Evolutionary conservation across 75 land plant species (phyloP).

Genomic region (Gnetum montanum): DNA sequence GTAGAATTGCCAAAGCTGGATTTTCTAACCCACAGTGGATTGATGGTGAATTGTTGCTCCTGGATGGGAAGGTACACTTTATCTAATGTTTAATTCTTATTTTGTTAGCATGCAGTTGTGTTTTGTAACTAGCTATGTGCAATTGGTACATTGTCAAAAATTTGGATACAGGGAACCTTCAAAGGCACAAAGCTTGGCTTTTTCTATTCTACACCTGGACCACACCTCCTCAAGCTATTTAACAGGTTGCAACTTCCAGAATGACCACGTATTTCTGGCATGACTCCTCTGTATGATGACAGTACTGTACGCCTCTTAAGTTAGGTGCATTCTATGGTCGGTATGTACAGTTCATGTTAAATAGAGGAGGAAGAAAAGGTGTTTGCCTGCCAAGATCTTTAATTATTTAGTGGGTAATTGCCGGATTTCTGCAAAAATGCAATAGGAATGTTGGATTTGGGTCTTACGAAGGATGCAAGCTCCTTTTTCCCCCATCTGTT

Average conservation of each 20-base stretch:
- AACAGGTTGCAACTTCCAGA: slow-evolving; percentile 68
- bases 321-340: no score
- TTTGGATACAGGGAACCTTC: slow-evolving; percentile 52
- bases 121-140: not conserved
- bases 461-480: no score
- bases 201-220: slow-evolving; percentile 76
- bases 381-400: no score
- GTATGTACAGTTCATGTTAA: no score
- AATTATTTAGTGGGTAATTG: no score
- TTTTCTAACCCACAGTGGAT: slow-evolving; percentile 84
- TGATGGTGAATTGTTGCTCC: slow-evolving; percentile 83
- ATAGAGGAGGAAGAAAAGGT: no score
- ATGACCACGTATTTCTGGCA: slow-evolving; percentile 17
- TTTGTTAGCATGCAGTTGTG: not conserved
- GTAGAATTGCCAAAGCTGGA: slow-evolving; percentile 88
- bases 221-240: slow-evolving; percentile 83
- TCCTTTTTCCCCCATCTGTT: no score
- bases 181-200: slow-evolving; percentile 91
- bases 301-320: no score
- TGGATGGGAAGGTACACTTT: slow-evolving; percentile 78
- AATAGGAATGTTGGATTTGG: no score
- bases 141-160: not conserved
- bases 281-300: no score
- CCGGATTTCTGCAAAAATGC: no score
- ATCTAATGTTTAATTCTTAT: not conserved